Base-by-base conservation (phyloP, 176 grass and related monocot species). In the Bromus sterilis region DNA sequence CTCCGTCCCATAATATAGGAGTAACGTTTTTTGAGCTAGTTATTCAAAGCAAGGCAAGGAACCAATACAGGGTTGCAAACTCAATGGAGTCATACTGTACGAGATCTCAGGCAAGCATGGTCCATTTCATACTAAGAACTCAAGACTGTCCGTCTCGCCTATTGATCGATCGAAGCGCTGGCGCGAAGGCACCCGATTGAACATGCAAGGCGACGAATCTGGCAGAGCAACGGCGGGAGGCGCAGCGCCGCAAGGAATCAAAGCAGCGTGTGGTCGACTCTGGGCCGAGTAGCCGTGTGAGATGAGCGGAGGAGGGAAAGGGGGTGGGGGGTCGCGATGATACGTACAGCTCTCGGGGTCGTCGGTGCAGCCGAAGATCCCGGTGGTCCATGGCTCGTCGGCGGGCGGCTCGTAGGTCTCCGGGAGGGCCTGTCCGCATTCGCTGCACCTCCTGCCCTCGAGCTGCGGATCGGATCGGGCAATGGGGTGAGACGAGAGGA, bases 381-480 rank as follows among this genome's bases (percentile, higher is more conserved):
- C 88, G 69, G 85, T 91, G 70, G 88, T 89, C 95, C 92, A 98
- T 7, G 95, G 92, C 64, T 98, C 95, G 21, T 98, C 88, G 31
- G 86, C 80, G 59, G 95, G 95, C 4, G 92, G 92, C 32, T 86
- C 80, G 59, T 94, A 94, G 78, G 78, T 93, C 59, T 98, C 95
- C 43, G 88, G 92, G 51, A 98, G 86, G 29, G 85, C 37, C 86
- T 94, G 95, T 61, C 89, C 87, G 69, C 92, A 94, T 70, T 97
- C 92, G 42, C 11, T 78, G 78, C 92, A 97, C 65, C 90, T 87
- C 37, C 69, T 64, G 41, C 87, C 95, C n/a, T 84, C 83, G 48
- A 97, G 85, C 92, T 97, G 85, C 32, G 28, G 28, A 62, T 24
- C 35, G 56, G 72, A 85, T 65, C 24, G 11, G 66, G 78, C 2